A percentile compares a stretch with the other conserved stretches of the same genome.
These are phyloP conservation scores for Trematosphaeria pertusa DNA, from an alignment of 2,329 filamentous ascomycete species.

Conservation along the genomic window DNA sequence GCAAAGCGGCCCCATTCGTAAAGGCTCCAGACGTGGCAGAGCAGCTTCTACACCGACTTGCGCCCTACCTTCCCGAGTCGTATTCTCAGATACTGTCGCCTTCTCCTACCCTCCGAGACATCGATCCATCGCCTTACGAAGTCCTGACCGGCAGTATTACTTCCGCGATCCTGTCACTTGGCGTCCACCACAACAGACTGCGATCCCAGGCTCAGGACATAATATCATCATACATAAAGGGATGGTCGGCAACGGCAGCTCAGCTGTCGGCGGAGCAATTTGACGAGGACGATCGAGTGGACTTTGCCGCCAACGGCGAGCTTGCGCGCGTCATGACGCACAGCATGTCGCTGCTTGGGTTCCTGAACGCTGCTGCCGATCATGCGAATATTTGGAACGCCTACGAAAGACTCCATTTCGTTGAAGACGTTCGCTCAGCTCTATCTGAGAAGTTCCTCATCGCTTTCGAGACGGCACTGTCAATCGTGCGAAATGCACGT, in stretches of 20 bases:
- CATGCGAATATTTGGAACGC: conserved; percentile 83
- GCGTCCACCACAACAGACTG: conserved; percentile 73
- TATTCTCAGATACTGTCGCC: conserved; percentile 78
- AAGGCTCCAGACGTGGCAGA: conserved; percentile 75
- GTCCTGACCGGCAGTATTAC: conserved; percentile 80
- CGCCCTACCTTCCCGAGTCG: conserved; percentile 84
- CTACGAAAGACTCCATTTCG: conserved; percentile 73
- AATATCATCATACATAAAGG: conserved; percentile 74
- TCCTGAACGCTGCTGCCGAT: conserved; percentile 80
- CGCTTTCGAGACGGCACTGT: conserved; percentile 86
- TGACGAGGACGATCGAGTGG: conserved; percentile 63
- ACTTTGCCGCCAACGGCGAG: conserved; percentile 57
- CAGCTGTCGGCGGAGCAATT: conserved; percentile 61
- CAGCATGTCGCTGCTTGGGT: conserved; percentile 85
- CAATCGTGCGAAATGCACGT: conserved; percentile 83
- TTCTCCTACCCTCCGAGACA: conserved; percentile 81
- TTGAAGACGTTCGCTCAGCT: conserved; percentile 74
- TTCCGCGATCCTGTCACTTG: conserved; percentile 80
- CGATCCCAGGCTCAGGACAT: conserved; percentile 70
- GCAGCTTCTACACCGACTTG: conserved; percentile 78
- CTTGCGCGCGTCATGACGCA: conserved; percentile 73
- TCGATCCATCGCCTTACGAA: conserved; percentile 90
- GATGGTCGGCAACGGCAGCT: conserved; percentile 70
- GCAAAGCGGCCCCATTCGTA: conserved; percentile 83
- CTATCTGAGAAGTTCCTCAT: conserved; percentile 86